These are phyloP conservation scores for Ascochyta lentis DNA, from an alignment of 2,329 filamentous ascomycete species.

Conservation along the genomic window DNA sequence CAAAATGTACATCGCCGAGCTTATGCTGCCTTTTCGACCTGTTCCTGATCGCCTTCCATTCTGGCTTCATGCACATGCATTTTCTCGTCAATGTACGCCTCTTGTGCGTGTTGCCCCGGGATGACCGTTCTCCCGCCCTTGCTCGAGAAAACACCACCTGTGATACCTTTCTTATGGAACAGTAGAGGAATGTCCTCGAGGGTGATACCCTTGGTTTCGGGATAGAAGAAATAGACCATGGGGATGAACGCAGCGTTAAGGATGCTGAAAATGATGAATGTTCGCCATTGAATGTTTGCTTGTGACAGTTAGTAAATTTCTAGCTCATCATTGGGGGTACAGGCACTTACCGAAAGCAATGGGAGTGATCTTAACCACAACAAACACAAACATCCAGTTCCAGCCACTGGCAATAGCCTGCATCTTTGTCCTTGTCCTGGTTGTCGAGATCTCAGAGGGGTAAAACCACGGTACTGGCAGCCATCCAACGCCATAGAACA, in stretches of 20 bases:
- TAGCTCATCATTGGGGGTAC: neutral
- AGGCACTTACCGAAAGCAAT: conserved; percentile 49
- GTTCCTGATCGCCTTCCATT: neutral
- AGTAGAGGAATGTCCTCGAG: conserved; percentile 61
- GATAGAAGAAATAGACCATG: conserved; percentile 34
- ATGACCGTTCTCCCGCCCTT: conserved; percentile 20
- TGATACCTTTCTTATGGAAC: conserved; percentile 22
- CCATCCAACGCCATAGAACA: conserved; percentile 50
- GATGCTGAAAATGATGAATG: conserved; percentile 39
- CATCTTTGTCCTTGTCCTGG: conserved; percentile 11
- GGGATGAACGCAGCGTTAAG: conserved; percentile 18
- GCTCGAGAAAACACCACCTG: conserved; percentile 21
- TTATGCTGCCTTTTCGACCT: neutral
- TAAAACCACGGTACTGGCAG: conserved; percentile 38
- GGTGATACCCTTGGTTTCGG: conserved; percentile 60
- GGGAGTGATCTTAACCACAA: conserved; percentile 15
- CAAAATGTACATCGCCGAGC: too few species aligned
- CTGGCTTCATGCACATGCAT: neutral
- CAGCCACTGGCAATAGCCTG: neutral
- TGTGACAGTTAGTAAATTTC: neutral
- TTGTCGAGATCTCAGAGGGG: conserved; percentile 15
- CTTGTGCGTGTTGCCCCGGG: conserved; percentile 16
- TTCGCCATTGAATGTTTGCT: conserved; percentile 54
- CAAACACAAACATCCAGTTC: conserved; percentile 14
- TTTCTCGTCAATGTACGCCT: conserved; percentile 17